These are phyloP conservation scores for Taphrina deformans DNA, from an alignment of 1,139 yeast species.

Conservation along the genomic window DNA sequence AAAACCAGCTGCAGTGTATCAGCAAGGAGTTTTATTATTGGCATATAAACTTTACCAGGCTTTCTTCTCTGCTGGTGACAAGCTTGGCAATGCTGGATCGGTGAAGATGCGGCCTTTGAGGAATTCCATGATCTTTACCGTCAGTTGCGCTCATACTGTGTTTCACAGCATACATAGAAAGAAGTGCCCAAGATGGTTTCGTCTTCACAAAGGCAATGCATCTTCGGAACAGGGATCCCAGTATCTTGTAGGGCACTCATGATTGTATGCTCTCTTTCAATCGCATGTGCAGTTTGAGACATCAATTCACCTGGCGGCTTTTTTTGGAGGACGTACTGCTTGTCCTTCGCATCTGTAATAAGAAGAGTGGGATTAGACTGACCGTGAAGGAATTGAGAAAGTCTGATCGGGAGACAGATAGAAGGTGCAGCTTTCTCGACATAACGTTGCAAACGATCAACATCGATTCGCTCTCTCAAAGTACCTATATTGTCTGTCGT, in stretches of 20 bases:
- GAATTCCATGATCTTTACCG: constrained; percentile 66
- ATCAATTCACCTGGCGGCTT: constrained; percentile 63
- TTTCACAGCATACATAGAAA: constrained; percentile 21
- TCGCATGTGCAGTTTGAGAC: constrained; percentile 64
- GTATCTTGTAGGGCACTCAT: constrained; percentile 49
- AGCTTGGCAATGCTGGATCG: constrained; percentile 54
- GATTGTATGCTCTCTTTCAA: constrained; percentile 63
- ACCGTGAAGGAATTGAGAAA: constrained; percentile 60
- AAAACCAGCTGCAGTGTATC: constrained; percentile 50
- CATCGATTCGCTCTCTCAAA: constrained; percentile 23
- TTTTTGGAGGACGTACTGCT: constrained; percentile 56
- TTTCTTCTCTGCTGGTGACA: constrained; percentile 42
- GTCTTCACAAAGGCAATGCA: constrained; percentile 63
- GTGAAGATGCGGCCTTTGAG: constrained; percentile 62
- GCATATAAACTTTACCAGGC: too few species aligned
- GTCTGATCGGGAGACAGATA: constrained; percentile 14
- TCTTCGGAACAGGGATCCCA: constrained; percentile 61
- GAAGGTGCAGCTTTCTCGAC: constrained; percentile 13
- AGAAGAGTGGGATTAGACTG: constrained; percentile 69
- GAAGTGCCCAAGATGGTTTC: constrained; percentile 62
- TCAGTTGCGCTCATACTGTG: too few species aligned
- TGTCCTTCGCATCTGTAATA: constrained; percentile 50
- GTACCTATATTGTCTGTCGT: constrained; percentile 29
- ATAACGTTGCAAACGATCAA: constrained; percentile 7
- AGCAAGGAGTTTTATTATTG: too few species aligned